A percentile compares a stretch with the other conserved stretches of the same genome.
Conservation (phyloP, 495 filamentous ascomycete genomes). For the Clohesyomyces aquaticus region DNA sequence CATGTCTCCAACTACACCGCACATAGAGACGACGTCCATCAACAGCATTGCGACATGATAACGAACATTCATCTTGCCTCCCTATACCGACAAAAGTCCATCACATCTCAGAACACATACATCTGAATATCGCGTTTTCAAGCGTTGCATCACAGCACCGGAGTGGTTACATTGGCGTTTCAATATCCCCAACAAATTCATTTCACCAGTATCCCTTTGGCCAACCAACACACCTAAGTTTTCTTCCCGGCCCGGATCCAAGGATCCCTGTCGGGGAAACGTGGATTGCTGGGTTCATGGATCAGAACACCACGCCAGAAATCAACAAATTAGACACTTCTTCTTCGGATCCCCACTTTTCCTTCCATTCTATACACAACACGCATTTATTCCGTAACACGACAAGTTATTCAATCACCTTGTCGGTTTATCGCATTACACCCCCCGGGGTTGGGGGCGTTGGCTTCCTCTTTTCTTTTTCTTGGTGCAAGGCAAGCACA, state of each 20-base stretch:
- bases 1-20: conserved; percentile 9
- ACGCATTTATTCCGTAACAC: not conserved
- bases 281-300: not conserved
- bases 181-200: not conserved
- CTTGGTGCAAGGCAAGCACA: not conserved
- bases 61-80: conserved; percentile 21
- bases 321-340: not conserved
- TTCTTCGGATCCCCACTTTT: not conserved
- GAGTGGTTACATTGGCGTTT: conserved; percentile 19
- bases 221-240: not conserved
- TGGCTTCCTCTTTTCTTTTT: conserved; percentile 1
- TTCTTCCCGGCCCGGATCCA: not conserved
- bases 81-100: not conserved
- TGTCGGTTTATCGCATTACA: not conserved
- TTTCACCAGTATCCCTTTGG: not conserved
- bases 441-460: conserved; percentile 3
- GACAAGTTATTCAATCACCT: conserved; percentile 5
- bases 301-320: not conserved
- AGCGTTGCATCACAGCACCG: conserved; percentile 35
- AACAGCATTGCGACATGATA: conserved; percentile 26
- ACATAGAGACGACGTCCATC: conserved; percentile 27
- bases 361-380: not conserved
- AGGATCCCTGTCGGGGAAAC: not conserved
- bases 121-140: conserved; percentile 15
- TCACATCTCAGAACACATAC: not conserved